These are phyloP conservation scores for Aspergillus conjunctus DNA, from an alignment of 495 filamentous ascomycete genomes.

Conservation along the genomic window DNA sequence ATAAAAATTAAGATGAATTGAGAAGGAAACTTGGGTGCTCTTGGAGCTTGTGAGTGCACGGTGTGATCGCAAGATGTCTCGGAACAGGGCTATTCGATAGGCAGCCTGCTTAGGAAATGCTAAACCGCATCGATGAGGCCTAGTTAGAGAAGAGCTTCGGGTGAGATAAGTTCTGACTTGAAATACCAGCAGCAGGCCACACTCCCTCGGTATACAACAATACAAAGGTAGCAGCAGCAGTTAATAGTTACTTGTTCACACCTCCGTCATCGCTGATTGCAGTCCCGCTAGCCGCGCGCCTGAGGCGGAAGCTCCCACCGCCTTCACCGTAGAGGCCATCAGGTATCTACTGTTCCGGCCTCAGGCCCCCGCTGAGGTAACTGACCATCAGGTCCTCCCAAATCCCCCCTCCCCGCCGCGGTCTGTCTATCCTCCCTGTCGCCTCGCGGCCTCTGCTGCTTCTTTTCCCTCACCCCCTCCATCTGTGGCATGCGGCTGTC, in stretches of 20 bases:
- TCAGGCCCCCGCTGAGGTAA: neutral
- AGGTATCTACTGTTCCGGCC: too few relatives aligned
- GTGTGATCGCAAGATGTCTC: neutral
- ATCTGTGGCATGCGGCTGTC: constrained; percentile 23
- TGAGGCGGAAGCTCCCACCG: constrained; percentile 14
- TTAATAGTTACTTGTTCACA: constrained; percentile 16
- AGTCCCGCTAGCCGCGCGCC: constrained; percentile 28
- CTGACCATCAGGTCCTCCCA: constrained; percentile 3
- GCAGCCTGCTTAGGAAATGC: neutral
- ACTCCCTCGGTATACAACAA: too few relatives aligned
- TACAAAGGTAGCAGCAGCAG: too few relatives aligned
- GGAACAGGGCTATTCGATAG: too few relatives aligned
- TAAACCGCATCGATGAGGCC: neutral
- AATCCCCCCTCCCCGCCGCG: constrained; percentile 20
- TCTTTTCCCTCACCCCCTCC: constrained; percentile 9
- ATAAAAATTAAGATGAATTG: constrained; percentile 18
- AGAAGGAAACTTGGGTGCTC: neutral
- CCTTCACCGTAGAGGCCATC: neutral
- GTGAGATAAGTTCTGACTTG: too few relatives aligned
- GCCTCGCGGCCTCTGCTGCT: constrained; percentile 26
- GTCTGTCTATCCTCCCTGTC: constrained; percentile 14
- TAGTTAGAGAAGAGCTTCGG: too few relatives aligned
- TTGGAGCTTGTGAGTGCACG: neutral
- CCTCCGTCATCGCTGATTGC: constrained; percentile 26
- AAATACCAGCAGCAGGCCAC: too few relatives aligned